Conservation (phyloP, 495 filamentous ascomycete genomes). For the Choiromyces venosus region DNA sequence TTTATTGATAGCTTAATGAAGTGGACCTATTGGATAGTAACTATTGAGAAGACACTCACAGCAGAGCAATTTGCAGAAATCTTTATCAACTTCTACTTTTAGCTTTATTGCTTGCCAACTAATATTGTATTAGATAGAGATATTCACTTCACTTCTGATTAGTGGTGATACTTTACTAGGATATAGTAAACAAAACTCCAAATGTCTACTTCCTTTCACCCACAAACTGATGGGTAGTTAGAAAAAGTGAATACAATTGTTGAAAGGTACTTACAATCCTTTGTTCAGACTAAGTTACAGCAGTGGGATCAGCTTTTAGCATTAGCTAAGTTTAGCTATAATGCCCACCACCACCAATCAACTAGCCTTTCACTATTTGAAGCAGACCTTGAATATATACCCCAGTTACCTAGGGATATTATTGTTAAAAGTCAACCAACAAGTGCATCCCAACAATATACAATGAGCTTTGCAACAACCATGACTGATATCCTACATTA, state of each 20-base stretch:
- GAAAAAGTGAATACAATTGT: slow-evolving; percentile 6
- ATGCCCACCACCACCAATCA: not conserved
- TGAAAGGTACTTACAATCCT: not conserved
- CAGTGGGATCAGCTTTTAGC: slow-evolving; percentile 4
- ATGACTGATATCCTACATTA: too few relatives aligned
- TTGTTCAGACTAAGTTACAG: not conserved
- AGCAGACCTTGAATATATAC: slow-evolving; percentile 7
- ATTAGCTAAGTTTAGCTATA: slow-evolving; percentile 8
- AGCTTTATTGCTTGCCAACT: not conserved
- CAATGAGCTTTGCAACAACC: too few relatives aligned
- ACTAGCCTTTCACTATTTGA: slow-evolving; percentile 3
- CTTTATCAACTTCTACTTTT: not conserved
- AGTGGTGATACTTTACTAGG: not conserved
- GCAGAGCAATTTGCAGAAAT: slow-evolving; percentile 10
- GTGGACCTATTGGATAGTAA: slow-evolving; percentile 3
- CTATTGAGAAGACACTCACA: not conserved
- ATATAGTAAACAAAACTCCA: not conserved
- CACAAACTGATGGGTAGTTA: slow-evolving; percentile 4
- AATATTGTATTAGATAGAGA: slow-evolving; percentile 5
- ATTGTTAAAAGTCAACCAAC: not conserved
- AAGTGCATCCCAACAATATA: not conserved
- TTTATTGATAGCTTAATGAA: slow-evolving; percentile 14
- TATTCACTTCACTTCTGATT: slow-evolving; percentile 1
- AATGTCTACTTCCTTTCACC: slow-evolving; percentile 6
- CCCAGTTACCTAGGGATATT: slow-evolving; percentile 2